Conservation (phyloP, 306 rosid genomes). For the Pyrus pyrifolia region DNA sequence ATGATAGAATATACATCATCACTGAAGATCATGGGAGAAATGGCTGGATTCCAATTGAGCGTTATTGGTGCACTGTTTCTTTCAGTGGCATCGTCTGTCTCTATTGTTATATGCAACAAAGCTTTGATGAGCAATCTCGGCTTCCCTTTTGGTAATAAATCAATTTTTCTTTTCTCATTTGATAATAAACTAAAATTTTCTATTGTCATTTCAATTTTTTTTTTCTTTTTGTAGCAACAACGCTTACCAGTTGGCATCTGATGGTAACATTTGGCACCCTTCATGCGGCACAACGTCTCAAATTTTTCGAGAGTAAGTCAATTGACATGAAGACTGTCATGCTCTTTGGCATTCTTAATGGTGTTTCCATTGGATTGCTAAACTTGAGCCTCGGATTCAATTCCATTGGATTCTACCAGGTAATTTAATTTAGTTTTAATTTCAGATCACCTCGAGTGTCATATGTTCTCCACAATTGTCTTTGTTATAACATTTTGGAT, state of each 20-base stretch:
- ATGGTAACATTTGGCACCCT: conserved; percentile 95
- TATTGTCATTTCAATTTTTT: background rate
- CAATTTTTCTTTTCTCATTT: background rate
- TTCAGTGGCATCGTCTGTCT: conserved; percentile 94
- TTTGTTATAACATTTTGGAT: background rate
- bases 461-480: background rate
- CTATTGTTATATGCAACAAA: conserved; percentile 98
- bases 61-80: conserved; percentile 89
- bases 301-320: conserved; percentile 66
- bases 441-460: background rate
- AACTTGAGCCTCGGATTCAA: conserved; percentile 95
- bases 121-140: conserved; percentile 99
- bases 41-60: conserved; percentile 70
- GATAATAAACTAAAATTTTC: background rate
- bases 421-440: conserved; percentile 6
- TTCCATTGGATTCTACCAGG: conserved; percentile 98
- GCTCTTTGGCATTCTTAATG: conserved; percentile 88
- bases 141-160: conserved; percentile 72
- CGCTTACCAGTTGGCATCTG: conserved; percentile 98
- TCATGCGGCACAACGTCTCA: conserved; percentile 74
- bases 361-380: conserved; percentile 87
- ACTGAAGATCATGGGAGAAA: conserved; percentile 74
- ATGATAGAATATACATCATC: background rate
- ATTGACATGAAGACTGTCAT: conserved; percentile 72
- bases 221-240: conserved; percentile 49